A percentile compares a stretch with the other conserved stretches of the same genome.
phyloP scores from a whole-genome alignment of 805 yeast genomes.

The Teunomyces barrocoloradensis region DNA sequence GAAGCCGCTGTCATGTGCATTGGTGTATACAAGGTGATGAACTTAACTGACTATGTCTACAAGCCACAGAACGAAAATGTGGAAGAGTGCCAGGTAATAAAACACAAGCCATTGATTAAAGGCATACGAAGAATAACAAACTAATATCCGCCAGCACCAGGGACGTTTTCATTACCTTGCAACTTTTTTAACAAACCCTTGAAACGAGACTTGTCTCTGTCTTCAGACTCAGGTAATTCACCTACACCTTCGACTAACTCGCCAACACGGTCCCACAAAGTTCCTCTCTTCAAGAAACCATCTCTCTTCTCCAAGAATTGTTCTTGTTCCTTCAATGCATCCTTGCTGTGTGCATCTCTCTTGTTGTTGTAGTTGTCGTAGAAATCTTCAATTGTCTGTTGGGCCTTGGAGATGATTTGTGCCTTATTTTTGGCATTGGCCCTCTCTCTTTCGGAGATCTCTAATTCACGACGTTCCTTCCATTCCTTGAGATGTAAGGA shows the following conservation, averaged over 20 bases:
- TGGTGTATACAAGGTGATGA: conserved; percentile 38
- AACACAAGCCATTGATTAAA: conserved; percentile 12
- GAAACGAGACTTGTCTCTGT: conserved; percentile 68
- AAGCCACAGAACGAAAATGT: conserved; percentile 13
- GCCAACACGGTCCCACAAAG: conserved; percentile 55
- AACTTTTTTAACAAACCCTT: conserved; percentile 61
- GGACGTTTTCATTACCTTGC: conserved; percentile 68
- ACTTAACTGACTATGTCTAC: conserved; percentile 30
- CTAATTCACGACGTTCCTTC: conserved; percentile 77
- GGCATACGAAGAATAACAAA: conserved; percentile 8
- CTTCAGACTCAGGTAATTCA: conserved; percentile 35
- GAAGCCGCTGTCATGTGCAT: conserved; percentile 34
- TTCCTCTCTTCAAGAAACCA: conserved; percentile 45
- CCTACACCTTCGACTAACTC: conserved; percentile 49
- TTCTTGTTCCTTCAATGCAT: conserved; percentile 65
- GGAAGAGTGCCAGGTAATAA: conserved; percentile 6
- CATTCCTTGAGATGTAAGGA: conserved; percentile 62
- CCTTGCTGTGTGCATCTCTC: conserved; percentile 65
- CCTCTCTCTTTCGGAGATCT: conserved; percentile 76
- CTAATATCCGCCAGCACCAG: conserved; percentile 71
- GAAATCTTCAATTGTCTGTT: conserved; percentile 82
- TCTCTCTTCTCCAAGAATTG: conserved; percentile 74
- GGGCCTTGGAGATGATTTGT: conserved; percentile 72
- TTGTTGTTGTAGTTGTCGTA: conserved; percentile 87
- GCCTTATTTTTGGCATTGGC: conserved; percentile 60